These are phyloP conservation scores for Tricladium varicosporioides DNA, from an alignment of 2,329 filamentous ascomycete genomes.

Conservation along the genomic window DNA sequence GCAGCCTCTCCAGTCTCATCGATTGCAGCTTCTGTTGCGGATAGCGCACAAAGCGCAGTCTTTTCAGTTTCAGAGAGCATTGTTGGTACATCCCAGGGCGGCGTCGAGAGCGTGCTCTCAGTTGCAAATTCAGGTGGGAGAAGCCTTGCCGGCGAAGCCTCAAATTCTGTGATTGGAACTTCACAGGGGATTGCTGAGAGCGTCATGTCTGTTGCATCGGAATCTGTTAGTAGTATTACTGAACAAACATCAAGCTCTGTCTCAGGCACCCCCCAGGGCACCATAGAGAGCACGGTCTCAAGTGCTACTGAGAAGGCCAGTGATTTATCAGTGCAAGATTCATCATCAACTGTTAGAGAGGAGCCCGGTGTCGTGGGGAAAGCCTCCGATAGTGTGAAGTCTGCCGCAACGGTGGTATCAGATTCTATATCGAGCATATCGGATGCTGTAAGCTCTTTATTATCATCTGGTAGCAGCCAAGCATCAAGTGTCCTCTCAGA, in stretches of 20 bases:
- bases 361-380: slow-evolving; percentile 28
- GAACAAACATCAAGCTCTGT: slow-evolving; percentile 31
- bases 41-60: slow-evolving; percentile 21
- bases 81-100: slow-evolving; percentile 18
- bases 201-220: slow-evolving; percentile 33
- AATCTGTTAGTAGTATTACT: slow-evolving; percentile 25
- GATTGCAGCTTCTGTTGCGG: slow-evolving; percentile 12
- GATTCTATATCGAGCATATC: slow-evolving; percentile 25
- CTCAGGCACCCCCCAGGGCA: slow-evolving; percentile 28
- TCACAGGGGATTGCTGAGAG: slow-evolving; percentile 34
- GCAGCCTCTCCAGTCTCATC: slow-evolving; percentile 23
- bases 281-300: slow-evolving; percentile 26
- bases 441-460: slow-evolving; percentile 23
- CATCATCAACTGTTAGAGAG: slow-evolving; percentile 25
- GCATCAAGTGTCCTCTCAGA: slow-evolving; percentile 20
- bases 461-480: slow-evolving; percentile 20
- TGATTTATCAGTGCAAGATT: slow-evolving; percentile 26
- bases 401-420: slow-evolving; percentile 27
- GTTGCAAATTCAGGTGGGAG: slow-evolving; percentile 18
- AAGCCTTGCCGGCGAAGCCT: slow-evolving; percentile 22
- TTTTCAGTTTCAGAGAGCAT: slow-evolving; percentile 22
- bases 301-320: slow-evolving; percentile 22
- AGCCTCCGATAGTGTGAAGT: slow-evolving; percentile 29
- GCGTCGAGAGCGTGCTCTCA: slow-evolving; percentile 22
- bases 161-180: slow-evolving; percentile 25